phyloP scores from a whole-genome alignment of 352 stramenopile species.

The Pythium vanterpoolii region DNA sequence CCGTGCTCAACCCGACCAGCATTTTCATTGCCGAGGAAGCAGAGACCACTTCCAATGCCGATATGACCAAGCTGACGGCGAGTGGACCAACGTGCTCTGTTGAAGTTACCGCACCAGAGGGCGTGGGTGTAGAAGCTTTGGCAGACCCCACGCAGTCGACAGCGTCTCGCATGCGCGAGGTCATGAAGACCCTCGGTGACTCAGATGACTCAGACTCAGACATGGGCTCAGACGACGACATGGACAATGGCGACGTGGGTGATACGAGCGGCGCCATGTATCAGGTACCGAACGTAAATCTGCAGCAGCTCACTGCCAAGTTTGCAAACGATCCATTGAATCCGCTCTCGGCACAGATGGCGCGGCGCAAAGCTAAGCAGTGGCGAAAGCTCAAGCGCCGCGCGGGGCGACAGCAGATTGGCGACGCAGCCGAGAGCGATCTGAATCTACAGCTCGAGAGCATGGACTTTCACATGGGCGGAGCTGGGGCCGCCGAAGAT shows the following conservation, averaged over 20 bases:
- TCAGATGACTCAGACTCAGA: constrained; percentile 55
- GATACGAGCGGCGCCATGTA: constrained; percentile 20
- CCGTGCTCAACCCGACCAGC: constrained; percentile 64
- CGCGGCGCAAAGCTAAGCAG: constrained; percentile 64
- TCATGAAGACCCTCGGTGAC: constrained; percentile 39
- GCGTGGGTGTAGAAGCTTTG: not conserved
- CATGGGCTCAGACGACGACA: constrained; percentile 34
- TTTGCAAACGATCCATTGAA: constrained; percentile 56
- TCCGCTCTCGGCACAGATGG: constrained; percentile 47
- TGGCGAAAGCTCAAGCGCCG: constrained; percentile 77
- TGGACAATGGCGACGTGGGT: constrained; percentile 19
- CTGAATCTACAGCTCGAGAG: constrained; percentile 62
- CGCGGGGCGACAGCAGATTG: constrained; percentile 57
- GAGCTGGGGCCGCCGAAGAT: constrained; percentile 4
- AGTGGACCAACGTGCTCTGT: constrained; percentile 49
- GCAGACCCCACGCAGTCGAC: constrained; percentile 14
- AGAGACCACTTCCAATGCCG: constrained; percentile 6
- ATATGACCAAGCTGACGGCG: constrained; percentile 7
- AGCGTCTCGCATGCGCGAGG: constrained; percentile 25
- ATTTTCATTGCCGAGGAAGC: constrained; percentile 51
- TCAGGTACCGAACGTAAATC: constrained; percentile 22
- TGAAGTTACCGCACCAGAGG: constrained; percentile 18
- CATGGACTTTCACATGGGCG: constrained; percentile 37
- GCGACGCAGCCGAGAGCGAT: constrained; percentile 40
- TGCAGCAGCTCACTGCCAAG: constrained; percentile 48